A percentile compares a stretch with the other conserved stretches of the same genome.
These are phyloP conservation scores for Hypoxylon sp. DNA, from an alignment of 2,329 filamentous ascomycete species.

Conservation along the genomic window DNA sequence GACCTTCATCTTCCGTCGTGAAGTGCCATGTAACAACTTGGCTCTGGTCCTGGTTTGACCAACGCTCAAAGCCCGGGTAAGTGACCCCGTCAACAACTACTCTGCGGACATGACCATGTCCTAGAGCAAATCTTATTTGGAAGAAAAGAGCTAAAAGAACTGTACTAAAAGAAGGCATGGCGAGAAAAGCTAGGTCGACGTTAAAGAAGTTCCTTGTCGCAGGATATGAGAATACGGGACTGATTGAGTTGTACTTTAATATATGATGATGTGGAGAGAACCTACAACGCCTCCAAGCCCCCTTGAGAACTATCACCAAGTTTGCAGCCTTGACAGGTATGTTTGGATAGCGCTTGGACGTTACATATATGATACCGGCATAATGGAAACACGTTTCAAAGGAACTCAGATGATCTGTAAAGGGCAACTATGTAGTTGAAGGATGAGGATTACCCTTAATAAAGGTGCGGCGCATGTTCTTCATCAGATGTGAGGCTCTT, in stretches of 20 bases:
- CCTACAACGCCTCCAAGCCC: background rate
- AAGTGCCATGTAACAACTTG: conserved; percentile 48
- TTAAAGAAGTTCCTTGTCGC: background rate
- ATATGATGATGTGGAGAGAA: background rate
- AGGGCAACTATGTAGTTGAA: conserved; percentile 19
- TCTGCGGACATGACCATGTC: conserved; percentile 46
- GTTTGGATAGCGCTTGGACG: conserved; percentile 11
- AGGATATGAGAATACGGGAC: background rate
- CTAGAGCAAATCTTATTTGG: conserved; percentile 24
- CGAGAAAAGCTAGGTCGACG: conserved; percentile 6
- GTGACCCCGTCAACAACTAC: conserved; percentile 40
- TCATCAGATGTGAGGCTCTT: conserved; percentile 13
- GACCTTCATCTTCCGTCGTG: conserved; percentile 46
- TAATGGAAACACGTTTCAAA: conserved; percentile 33
- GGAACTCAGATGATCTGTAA: background rate
- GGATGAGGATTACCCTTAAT: conserved; percentile 29
- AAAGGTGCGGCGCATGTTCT: conserved; percentile 12
- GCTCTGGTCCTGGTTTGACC: conserved; percentile 52
- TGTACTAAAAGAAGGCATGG: conserved; percentile 37
- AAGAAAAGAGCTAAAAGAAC: conserved; percentile 33
- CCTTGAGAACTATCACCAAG: background rate
- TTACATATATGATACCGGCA: conserved; percentile 11
- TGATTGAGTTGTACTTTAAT: background rate
- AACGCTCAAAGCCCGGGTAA: conserved; percentile 51
- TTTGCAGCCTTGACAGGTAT: background rate